These are phyloP conservation scores for Fistulinella staudtii DNA, from an alignment of 1,284 basidiomycete genomes.

Conservation along the genomic window DNA sequence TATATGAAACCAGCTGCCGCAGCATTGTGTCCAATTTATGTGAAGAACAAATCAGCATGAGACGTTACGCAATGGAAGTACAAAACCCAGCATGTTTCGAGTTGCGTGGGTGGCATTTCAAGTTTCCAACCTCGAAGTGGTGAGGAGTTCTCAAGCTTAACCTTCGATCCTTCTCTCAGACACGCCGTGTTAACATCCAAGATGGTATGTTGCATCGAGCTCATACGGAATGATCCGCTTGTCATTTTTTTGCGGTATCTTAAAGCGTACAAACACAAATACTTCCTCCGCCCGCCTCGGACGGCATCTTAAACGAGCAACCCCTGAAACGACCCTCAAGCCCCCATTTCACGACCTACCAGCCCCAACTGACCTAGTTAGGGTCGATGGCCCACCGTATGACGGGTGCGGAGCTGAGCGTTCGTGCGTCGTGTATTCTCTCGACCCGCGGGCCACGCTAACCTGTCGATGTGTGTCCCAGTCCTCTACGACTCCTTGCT, in stretches of 20 bases:
- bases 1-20: too few species aligned
- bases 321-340: slow-evolving; percentile 81
- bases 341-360: slow-evolving; percentile 96
- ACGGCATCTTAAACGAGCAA: slow-evolving; percentile 81
- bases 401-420: slow-evolving; percentile 78
- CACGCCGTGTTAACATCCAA: slow-evolving; percentile 47
- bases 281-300: slow-evolving; percentile 53
- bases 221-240: background rate
- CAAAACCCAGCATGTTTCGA: too few species aligned
- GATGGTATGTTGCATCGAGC: slow-evolving; percentile 42
- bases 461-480: slow-evolving; percentile 36
- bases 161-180: slow-evolving; percentile 52
- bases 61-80: too few species aligned
- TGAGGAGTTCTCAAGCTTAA: too few species aligned
- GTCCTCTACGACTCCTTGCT: slow-evolving; percentile 89
- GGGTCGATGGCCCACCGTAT: slow-evolving; percentile 83
- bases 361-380: slow-evolving; percentile 91
- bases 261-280: slow-evolving; percentile 63
- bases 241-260: slow-evolving; percentile 18
- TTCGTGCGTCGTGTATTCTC: slow-evolving; percentile 50
- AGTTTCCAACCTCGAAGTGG: too few species aligned
- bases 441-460: background rate
- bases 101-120: too few species aligned
- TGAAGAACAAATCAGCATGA: too few species aligned
- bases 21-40: too few species aligned